Conservation (phyloP, 495 filamentous ascomycete species). For the Schizothecium vesticola region DNA sequence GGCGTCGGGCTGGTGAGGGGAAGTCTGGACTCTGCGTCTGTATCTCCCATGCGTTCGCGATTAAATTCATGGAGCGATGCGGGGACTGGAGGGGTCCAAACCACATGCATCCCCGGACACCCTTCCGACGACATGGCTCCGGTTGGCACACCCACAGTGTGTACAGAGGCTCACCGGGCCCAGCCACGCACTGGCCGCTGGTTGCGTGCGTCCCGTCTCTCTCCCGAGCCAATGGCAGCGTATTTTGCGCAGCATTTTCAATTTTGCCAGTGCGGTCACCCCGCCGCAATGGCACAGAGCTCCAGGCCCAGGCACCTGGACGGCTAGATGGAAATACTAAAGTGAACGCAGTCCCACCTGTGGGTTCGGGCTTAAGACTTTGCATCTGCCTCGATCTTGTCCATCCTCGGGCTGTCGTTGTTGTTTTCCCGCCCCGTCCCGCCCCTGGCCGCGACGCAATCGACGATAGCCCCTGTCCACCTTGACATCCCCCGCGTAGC, state of each 20-base stretch:
- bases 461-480: background rate
- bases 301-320: background rate
- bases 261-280: background rate
- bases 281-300: background rate
- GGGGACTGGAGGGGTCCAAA: background rate
- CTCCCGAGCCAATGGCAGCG: background rate
- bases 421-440: background rate
- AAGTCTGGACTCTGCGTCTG: background rate
- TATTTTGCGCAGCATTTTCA: background rate
- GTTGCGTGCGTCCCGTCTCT: background rate
- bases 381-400: background rate
- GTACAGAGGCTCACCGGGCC: background rate
- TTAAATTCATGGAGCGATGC: background rate
- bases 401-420: background rate
- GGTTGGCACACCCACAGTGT: background rate
- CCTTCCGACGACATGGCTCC: background rate
- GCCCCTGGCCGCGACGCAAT: background rate
- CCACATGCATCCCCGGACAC: background rate
- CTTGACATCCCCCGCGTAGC: background rate
- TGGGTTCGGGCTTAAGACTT: background rate
- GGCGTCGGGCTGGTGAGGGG: background rate
- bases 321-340: background rate
- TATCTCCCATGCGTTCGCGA: background rate
- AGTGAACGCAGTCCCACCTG: background rate
- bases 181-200: background rate